Base-by-base conservation (phyloP, 805 yeast species). In the Wickerhamomyces bisporus region DNA sequence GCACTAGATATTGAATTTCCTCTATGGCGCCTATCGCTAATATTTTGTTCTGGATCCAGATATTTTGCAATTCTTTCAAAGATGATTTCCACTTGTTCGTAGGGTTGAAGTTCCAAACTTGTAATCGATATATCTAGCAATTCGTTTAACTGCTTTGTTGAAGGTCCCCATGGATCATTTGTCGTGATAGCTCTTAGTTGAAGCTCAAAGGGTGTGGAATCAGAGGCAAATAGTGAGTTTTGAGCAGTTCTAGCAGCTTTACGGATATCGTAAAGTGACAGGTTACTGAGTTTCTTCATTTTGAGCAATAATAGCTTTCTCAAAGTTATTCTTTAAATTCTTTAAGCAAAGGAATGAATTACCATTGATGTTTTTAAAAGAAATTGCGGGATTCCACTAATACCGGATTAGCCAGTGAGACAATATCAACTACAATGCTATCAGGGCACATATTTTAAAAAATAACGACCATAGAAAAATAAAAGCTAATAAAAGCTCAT, bases 91-190 rank as follows among this genome's bases (percentile, higher is more conserved):
- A 64, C 16, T 30, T 30, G 15, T n/a, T 18, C 16, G 18, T 20
- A 7, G 10, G 25, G 7, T 47, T 64, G 42, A 48, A 60, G 32
- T 54, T 45, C 37, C 53, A 51, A 36, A 55, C 51, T 41, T 51
- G 3, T 18, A 5, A 12, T 5, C 17, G 20, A 2, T 4, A 39
- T 29, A 5, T 20, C 10, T 6, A n/a, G 24, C 10, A 64, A 60
- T 37, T 64, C 65, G 26, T 55, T 56, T 45, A 68, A 49, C 42
- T 71, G 72, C 30, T 62, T 58, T 5, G 69, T 57, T 0, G 75
- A 65, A 4, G 77, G 77, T 2, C 77, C 77, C 77, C 77, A 72
- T 6, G 69, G 49, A 47, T 72, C 77, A 5, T 74, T 71, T 35
- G 70, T 72, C 13, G 76, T 71, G 6, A 74, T 66, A 38, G 66